Evolutionary conservation across 768 basidiomycete genomes (phyloP).

Genomic region (Hirschioporus abietinus): DNA sequence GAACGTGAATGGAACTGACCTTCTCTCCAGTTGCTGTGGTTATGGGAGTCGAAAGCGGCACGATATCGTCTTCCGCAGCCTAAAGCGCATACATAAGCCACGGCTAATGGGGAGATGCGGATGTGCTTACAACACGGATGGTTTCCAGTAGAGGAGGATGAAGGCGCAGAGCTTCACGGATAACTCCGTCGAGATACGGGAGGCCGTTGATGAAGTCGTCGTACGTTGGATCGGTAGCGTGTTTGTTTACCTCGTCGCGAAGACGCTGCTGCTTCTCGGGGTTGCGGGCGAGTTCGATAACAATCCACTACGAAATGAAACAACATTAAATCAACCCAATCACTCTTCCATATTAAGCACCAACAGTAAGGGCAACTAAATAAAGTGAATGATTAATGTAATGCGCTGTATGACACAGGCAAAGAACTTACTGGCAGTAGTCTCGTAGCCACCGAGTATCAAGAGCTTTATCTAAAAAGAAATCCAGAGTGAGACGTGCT

Average conservation of each 20-base stretch:
- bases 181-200: conserved; percentile 51
- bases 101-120: neutral
- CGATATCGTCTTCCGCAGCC: conserved; percentile 48
- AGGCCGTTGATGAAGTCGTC: conserved; percentile 45
- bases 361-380: conserved; percentile 23
- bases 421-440: conserved; percentile 34
- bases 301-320: neutral
- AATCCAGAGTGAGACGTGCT: conserved; percentile 31
- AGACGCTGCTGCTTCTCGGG: conserved; percentile 42
- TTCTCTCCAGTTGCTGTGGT: conserved; percentile 33
- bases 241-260: conserved; percentile 34
- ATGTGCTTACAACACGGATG: conserved; percentile 31
- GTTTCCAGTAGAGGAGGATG: conserved; percentile 36
- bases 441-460: conserved; percentile 59
- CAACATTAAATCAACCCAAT: neutral
- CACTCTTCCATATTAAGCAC: neutral
- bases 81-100: conserved; percentile 4
- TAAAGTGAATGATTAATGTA: conserved; percentile 20
- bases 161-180: conserved; percentile 39
- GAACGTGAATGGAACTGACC: conserved; percentile 36
- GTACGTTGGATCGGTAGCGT: conserved; percentile 45
- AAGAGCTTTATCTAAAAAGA: conserved; percentile 58
- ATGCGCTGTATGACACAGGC: conserved; percentile 27
- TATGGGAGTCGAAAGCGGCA: conserved; percentile 53
- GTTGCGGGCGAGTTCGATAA: conserved; percentile 42